Evolutionary conservation across 2,329 filamentous ascomycete genomes (phyloP).

Genomic region (Cadophora luteo-olivacea): DNA sequence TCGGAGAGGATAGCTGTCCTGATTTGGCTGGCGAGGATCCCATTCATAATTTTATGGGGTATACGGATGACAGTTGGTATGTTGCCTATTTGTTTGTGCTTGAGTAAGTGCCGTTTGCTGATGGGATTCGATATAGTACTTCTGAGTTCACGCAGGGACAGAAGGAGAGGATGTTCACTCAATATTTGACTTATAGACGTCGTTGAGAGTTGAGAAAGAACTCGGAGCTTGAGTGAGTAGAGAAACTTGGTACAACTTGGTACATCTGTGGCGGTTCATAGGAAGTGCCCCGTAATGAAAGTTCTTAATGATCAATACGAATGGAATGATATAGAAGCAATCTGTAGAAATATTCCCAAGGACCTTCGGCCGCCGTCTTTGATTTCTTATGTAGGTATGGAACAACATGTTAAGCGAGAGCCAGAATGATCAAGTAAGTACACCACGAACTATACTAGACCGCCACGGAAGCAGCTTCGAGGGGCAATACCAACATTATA

Average conservation of each 20-base stretch:
- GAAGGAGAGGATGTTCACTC: conserved; percentile 15
- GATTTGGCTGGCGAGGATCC: conserved; percentile 2
- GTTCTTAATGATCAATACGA: no score
- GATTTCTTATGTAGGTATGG: no score
- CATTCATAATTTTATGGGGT: conserved; percentile 18
- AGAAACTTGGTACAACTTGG: neutral
- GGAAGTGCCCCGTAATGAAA: no score
- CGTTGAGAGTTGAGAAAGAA: neutral
- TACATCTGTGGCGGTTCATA: no score
- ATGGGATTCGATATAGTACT: neutral
- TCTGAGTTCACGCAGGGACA: conserved; percentile 17
- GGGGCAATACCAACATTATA: no score
- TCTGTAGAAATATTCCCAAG: no score
- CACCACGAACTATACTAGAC: no score
- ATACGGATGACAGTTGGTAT: conserved; percentile 17
- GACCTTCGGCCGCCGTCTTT: no score
- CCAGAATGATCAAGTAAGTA: no score
- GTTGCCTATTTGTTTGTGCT: neutral
- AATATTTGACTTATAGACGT: conserved; percentile 8
- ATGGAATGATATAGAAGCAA: no score
- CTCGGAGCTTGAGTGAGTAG: neutral
- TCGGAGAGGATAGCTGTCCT: conserved; percentile 6
- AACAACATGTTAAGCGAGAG: no score
- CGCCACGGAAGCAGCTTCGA: no score
- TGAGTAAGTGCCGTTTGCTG: neutral